Conservation (phyloP, 2,329 filamentous ascomycete genomes). For the Lachnellula arida region DNA sequence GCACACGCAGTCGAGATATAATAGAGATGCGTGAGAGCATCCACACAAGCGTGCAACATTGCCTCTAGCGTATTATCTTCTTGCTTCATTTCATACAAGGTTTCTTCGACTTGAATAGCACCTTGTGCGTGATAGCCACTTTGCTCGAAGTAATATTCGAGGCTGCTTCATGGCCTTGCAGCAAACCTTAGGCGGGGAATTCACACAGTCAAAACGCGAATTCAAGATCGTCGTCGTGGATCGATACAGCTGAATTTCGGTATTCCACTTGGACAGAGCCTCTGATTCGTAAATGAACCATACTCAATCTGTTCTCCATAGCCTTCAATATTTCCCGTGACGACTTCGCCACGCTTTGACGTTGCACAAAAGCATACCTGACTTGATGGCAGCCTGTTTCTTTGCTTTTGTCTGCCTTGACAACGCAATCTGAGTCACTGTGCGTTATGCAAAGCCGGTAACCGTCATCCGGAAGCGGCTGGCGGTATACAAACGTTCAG, state of each 20-base stretch:
- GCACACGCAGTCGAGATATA: constrained; percentile 49
- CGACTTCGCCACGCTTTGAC: background rate
- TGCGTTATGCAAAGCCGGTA: background rate
- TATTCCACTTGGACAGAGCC: too few species aligned
- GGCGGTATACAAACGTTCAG: too few species aligned
- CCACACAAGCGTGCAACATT: constrained; percentile 51
- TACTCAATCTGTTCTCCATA: background rate
- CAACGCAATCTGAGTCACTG: background rate
- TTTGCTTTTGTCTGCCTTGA: background rate
- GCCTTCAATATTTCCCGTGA: background rate
- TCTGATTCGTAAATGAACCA: background rate
- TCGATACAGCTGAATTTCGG: too few species aligned
- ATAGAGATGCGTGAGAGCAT: constrained; percentile 48
- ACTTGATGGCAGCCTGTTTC: background rate
- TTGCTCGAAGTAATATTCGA: too few species aligned
- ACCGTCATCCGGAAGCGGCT: too few species aligned
- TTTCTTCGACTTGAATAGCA: too few species aligned
- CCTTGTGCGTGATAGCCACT: too few species aligned
- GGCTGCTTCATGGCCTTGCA: too few species aligned
- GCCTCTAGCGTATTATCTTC: constrained; percentile 32
- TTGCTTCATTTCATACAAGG: background rate
- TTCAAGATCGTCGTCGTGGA: too few species aligned
- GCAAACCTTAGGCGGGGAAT: too few species aligned
- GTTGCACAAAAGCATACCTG: background rate
- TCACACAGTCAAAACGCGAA: too few species aligned